A percentile compares a stretch with the other conserved stretches of the same genome.
These are phyloP conservation scores for Margaritispora aquatica DNA, from an alignment of 495 filamentous ascomycete species.

Conservation along the genomic window DNA sequence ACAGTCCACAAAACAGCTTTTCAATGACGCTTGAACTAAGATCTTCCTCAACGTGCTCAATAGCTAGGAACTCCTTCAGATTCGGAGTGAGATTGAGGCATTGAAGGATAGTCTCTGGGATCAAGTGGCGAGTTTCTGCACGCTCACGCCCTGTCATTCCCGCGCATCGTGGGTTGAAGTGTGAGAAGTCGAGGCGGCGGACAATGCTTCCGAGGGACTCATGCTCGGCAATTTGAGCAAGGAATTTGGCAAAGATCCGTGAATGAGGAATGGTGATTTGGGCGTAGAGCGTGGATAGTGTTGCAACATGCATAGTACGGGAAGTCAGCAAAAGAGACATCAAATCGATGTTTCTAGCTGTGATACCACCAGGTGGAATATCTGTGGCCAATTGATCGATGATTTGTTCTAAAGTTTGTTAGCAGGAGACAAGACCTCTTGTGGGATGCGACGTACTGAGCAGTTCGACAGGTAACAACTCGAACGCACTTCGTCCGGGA, in stretches of 20 bases:
- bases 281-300: conserved; percentile 70
- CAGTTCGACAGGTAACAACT: conserved; percentile 64
- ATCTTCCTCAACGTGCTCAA: conserved; percentile 81
- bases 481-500: conserved; percentile 44
- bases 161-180: conserved; percentile 78
- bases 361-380: conserved; percentile 69
- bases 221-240: conserved; percentile 61
- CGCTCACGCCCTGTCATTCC: conserved; percentile 79
- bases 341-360: conserved; percentile 75
- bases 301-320: conserved; percentile 66
- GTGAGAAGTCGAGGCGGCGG: conserved; percentile 77
- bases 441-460: conserved; percentile 50
- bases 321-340: conserved; percentile 74
- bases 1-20: conserved; percentile 68
- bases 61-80: conserved; percentile 73
- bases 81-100: conserved; percentile 72
- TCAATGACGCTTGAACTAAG: conserved; percentile 59
- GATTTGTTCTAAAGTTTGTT: conserved; percentile 54
- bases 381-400: conserved; percentile 71
- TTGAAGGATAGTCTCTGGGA: conserved; percentile 64
- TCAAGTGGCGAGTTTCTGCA: conserved; percentile 73
- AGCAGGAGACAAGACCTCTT: conserved; percentile 4
- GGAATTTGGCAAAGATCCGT: conserved; percentile 78
- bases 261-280: conserved; percentile 87
- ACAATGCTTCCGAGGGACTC: conserved; percentile 72